phyloP scores from a whole-genome alignment of 495 filamentous ascomycete genomes.

The Platismatia glauca region DNA sequence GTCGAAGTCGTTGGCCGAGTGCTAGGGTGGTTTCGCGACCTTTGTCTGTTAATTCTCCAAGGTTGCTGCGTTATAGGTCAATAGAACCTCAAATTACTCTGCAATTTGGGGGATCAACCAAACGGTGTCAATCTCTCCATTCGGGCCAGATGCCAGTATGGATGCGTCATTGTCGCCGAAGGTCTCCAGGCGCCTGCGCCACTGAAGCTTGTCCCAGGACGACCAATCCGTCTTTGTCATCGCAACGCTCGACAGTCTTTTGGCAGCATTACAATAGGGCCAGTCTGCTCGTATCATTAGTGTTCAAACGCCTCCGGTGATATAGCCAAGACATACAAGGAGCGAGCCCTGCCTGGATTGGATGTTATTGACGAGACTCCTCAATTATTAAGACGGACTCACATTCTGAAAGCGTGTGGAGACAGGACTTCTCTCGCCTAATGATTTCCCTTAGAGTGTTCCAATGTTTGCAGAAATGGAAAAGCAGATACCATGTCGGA shows the following conservation, averaged over 20 bases:
- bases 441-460: background rate
- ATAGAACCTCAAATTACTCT: background rate
- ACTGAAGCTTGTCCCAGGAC: constrained; percentile 61
- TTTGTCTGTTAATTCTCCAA: constrained; percentile 80
- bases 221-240: constrained; percentile 48
- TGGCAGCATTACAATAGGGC: constrained; percentile 81
- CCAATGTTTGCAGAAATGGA: background rate
- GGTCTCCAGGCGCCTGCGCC: constrained; percentile 70
- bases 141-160: constrained; percentile 54
- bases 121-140: constrained; percentile 62
- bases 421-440: constrained; percentile 47
- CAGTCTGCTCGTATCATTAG: constrained; percentile 47
- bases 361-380: constrained; percentile 21
- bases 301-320: constrained; percentile 17
- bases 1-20: constrained; percentile 67
- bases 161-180: constrained; percentile 67
- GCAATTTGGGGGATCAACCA: constrained; percentile 40
- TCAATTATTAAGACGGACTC: constrained; percentile 22
- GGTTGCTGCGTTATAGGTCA: constrained; percentile 40
- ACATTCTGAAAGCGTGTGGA: constrained; percentile 79
- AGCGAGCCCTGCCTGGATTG: constrained; percentile 57
- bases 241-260: constrained; percentile 61
- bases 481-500: constrained; percentile 62
- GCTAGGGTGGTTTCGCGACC: constrained; percentile 77
- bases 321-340: constrained; percentile 43